Conservation (phyloP, 768 basidiomycete genomes). For the Tephrocybe sp. region DNA sequence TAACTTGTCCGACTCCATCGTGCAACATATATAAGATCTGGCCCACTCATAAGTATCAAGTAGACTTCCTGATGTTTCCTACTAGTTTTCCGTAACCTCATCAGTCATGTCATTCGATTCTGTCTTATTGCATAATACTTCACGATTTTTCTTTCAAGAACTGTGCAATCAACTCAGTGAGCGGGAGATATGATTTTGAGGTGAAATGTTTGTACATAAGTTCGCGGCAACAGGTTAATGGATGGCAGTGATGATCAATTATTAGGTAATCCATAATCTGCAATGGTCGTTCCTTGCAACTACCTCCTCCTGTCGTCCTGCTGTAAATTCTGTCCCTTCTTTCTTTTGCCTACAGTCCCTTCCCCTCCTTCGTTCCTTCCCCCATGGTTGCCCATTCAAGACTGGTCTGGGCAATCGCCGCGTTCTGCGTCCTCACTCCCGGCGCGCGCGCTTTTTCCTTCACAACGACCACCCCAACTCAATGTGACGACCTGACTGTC, state of each 20-base stretch:
- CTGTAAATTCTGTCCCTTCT: conserved; percentile 15
- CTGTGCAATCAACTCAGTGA: no score
- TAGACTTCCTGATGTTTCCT: no score
- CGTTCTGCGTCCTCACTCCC: conserved; percentile 22
- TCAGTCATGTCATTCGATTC: no score
- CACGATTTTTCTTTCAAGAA: no score
- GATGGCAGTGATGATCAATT: conserved; percentile 10
- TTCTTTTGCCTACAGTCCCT: conserved; percentile 18
- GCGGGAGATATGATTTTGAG: no score
- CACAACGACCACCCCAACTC: conserved; percentile 39
- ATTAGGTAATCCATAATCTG: conserved; percentile 15
- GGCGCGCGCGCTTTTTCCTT: conserved; percentile 46
- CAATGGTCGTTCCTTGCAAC: not conserved
- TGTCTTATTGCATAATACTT: no score
- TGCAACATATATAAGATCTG: no score
- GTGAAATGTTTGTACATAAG: no score
- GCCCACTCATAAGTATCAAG: no score
- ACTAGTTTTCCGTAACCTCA: no score
- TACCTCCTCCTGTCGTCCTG: not conserved
- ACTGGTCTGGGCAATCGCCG: conserved; percentile 20
- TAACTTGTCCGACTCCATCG: no score
- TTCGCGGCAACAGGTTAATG: not conserved
- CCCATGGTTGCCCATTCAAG: conserved; percentile 10
- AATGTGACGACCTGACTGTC: conserved; percentile 63
- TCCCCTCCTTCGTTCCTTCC: conserved; percentile 19